Conservation (phyloP, 805 yeast genomes). For the Debaryomyces hansenii region DNA sequence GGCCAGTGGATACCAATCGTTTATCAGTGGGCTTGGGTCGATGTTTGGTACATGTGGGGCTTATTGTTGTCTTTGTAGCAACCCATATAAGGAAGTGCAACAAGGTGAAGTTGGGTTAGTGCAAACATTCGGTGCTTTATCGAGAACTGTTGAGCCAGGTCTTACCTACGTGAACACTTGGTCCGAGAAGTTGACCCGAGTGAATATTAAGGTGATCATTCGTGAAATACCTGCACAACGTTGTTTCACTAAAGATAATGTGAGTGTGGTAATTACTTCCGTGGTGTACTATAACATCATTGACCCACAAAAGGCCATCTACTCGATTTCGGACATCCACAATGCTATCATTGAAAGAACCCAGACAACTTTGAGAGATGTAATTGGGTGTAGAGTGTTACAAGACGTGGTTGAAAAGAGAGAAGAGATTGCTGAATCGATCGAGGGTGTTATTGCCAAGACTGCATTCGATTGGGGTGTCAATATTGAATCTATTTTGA, state of each 20-base stretch:
- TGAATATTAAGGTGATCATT: slow-evolving; percentile 57
- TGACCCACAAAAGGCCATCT: slow-evolving; percentile 67
- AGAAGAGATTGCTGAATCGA: slow-evolving; percentile 67
- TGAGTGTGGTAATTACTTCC: slow-evolving; percentile 59
- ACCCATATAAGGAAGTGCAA: slow-evolving; percentile 58
- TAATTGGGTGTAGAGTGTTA: slow-evolving; percentile 61
- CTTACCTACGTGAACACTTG: slow-evolving; percentile 63
- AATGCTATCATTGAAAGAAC: slow-evolving; percentile 64
- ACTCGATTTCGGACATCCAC: slow-evolving; percentile 53
- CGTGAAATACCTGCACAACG: slow-evolving; percentile 65
- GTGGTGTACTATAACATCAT: slow-evolving; percentile 67
- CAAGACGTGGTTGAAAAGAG: slow-evolving; percentile 75
- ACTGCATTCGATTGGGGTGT: slow-evolving; percentile 75
- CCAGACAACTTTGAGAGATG: slow-evolving; percentile 72
- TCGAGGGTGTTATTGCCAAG: slow-evolving; percentile 57
- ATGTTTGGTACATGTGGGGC: slow-evolving; percentile 54
- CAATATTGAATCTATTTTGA: slow-evolving; percentile 61
- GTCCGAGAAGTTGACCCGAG: slow-evolving; percentile 53
- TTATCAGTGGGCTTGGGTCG: slow-evolving; percentile 43
- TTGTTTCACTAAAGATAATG: slow-evolving; percentile 73
- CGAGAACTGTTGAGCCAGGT: slow-evolving; percentile 70
- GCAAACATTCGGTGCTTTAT: slow-evolving; percentile 64
- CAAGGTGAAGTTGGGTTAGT: slow-evolving; percentile 72
- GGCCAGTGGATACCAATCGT: slow-evolving; percentile 39
- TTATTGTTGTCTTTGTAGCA: slow-evolving; percentile 56